A percentile compares a stretch with the other conserved stretches of the same genome.
Evolutionary conservation across 2,329 filamentous ascomycete species (phyloP).

Genomic region (Penicillium sp.): DNA sequence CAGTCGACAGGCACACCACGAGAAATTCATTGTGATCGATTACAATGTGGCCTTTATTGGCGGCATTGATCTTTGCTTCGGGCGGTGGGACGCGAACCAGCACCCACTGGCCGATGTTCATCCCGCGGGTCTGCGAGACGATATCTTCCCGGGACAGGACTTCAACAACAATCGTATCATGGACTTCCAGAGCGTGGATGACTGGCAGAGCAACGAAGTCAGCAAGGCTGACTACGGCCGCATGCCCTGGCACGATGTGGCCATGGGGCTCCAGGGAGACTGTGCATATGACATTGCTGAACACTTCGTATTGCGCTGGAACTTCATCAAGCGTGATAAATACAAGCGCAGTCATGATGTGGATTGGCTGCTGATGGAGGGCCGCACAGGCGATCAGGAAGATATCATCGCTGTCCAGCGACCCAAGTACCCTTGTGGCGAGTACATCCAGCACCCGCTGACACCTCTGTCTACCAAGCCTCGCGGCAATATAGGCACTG

Average conservation of each 20-base stretch:
- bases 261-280: slow-evolving; percentile 85
- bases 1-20: slow-evolving; percentile 68
- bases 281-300: slow-evolving; percentile 92
- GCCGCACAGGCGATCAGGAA: slow-evolving; percentile 71
- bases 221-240: slow-evolving; percentile 87
- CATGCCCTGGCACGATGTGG: slow-evolving; percentile 98
- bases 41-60: slow-evolving; percentile 89
- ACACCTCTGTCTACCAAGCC: slow-evolving; percentile 64
- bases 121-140: slow-evolving; percentile 72
- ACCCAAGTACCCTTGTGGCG: slow-evolving; percentile 82
- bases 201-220: slow-evolving; percentile 91
- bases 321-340: slow-evolving; percentile 95
- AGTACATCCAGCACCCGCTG: slow-evolving; percentile 78
- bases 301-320: slow-evolving; percentile 93
- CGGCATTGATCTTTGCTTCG: slow-evolving; percentile 91
- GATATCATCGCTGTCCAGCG: slow-evolving; percentile 84
- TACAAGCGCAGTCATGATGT: slow-evolving; percentile 84
- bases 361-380: slow-evolving; percentile 79
- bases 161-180: slow-evolving; percentile 97
- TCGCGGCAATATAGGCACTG: slow-evolving; percentile 63
- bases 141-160: slow-evolving; percentile 92
- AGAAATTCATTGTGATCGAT: slow-evolving; percentile 95
- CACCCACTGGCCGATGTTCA: slow-evolving; percentile 85
- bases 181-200: slow-evolving; percentile 86
- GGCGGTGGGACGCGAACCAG: slow-evolving; percentile 84